Evolutionary conservation across 1,139 yeast genomes (phyloP), one percentile per base, ranked within the genome.

Genomic region (Suhomyces maxii): DNA sequence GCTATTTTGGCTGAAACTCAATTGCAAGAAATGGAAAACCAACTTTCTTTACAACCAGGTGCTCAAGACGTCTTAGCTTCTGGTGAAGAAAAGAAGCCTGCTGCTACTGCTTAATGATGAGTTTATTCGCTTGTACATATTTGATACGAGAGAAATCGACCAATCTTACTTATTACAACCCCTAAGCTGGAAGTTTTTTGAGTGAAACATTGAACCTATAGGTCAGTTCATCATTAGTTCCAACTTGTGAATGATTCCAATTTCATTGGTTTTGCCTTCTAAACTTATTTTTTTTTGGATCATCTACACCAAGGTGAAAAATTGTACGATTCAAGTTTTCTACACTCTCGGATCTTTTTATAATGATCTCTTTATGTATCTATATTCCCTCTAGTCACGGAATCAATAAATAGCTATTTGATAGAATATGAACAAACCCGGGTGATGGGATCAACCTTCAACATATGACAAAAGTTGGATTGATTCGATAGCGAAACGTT

Each of bases 1-100:
- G 88, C 97, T 45, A 87, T 91, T 57, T 79, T 91, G 61, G 84
- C 91, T 52, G 99, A 91, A 75, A 93, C 90, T 62, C 97, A 91
- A 73, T 80, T 91, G 65, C 84, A 84, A 66, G 97, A 91, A 72
- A 82, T 89, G 86, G 97, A 91, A 75, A 89, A 88, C 76, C 95
- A 89, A 65, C 84, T 90, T 79, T 83, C 86, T 58, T 77, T 89
- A 65, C 91, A 86, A 65, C 90, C 87, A 69, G 85, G 89, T 51
- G 89, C 95, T 34, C 89, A 84, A 63, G 95, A 86, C 55, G 84
- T 89, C 42, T 76, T 88, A 60, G 90, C 95, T 44, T 86, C 91
- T 53, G 71, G 73, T 53, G 77, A 69, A 49, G 72, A 64, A 48
- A 67, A 68, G 62, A 66, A 68, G 57, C 39, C 49, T 30, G 38